Evolutionary conservation across 108 stramenopile species (phyloP).

Genomic region (Skeletonema potamos): DNA sequence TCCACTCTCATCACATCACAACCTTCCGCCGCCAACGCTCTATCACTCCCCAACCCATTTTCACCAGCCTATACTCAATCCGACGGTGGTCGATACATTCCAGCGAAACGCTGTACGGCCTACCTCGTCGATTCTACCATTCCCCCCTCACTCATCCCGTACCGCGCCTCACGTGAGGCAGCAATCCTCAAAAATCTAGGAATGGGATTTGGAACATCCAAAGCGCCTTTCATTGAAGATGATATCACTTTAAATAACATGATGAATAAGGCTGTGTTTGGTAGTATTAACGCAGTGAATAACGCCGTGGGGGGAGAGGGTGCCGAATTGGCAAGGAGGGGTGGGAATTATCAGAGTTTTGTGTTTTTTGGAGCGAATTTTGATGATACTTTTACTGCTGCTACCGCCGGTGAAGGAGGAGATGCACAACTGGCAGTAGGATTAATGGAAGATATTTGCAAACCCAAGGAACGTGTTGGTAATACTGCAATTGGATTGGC

Average conservation of each 20-base stretch:
- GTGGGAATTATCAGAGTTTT: slow-evolving; percentile 40
- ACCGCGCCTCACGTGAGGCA: slow-evolving; percentile 50
- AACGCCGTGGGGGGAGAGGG: neutral
- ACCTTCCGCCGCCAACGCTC: neutral
- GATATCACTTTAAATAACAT: slow-evolving; percentile 77
- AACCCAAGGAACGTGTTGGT: slow-evolving; percentile 27
- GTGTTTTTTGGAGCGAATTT: slow-evolving; percentile 65
- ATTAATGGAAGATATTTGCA: slow-evolving; percentile 50
- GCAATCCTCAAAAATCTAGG: slow-evolving; percentile 61
- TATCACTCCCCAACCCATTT: neutral
- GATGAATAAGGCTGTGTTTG: slow-evolving; percentile 80
- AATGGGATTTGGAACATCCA: slow-evolving; percentile 69
- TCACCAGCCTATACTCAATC: neutral
- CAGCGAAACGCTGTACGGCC: slow-evolving; percentile 66
- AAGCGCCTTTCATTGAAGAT: slow-evolving; percentile 60
- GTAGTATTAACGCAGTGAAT: slow-evolving; percentile 53
- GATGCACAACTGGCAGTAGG: slow-evolving; percentile 58
- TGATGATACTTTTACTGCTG: slow-evolving; percentile 28
- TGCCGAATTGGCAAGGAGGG: neutral
- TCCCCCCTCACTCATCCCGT: slow-evolving; percentile 74
- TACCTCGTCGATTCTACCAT: slow-evolving; percentile 83
- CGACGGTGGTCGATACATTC: neutral
- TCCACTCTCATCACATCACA: neutral
- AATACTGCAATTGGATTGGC: slow-evolving; percentile 70
- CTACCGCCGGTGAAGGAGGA: slow-evolving; percentile 2